Percentiles rank a stretch among this genome's conserved stretches.
phyloP scores from a whole-genome alignment of 768 basidiomycete genomes.

The Epithele typhae region DNA sequence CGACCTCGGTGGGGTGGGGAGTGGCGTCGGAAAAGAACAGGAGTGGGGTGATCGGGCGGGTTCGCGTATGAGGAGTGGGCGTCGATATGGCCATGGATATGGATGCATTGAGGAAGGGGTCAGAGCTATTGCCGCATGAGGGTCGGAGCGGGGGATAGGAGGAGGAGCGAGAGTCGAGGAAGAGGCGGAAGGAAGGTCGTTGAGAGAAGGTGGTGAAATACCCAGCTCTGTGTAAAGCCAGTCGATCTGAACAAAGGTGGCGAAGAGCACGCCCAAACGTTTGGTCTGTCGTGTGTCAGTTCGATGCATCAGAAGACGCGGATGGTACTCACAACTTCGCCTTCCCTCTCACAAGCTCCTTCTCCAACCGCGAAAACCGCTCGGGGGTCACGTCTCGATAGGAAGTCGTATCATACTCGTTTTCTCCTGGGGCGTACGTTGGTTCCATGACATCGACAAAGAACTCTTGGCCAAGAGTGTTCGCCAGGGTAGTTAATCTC shows the following conservation, averaged over 20 bases:
- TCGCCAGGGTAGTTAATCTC: constrained; percentile 55
- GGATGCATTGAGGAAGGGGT: constrained; percentile 34
- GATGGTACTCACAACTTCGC: constrained; percentile 65
- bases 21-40: constrained; percentile 22
- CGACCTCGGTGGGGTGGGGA: constrained; percentile 28
- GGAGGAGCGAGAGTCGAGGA: constrained; percentile 28
- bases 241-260: constrained; percentile 70
- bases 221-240: constrained; percentile 83
- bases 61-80: constrained; percentile 30
- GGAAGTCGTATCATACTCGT: constrained; percentile 33
- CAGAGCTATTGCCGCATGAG: constrained; percentile 27
- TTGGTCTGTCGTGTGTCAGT: constrained; percentile 43
- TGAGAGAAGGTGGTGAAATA: constrained; percentile 54
- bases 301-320: neutral
- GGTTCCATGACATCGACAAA: constrained; percentile 57
- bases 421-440: constrained; percentile 38
- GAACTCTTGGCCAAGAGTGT: constrained; percentile 58
- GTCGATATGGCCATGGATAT: constrained; percentile 28
- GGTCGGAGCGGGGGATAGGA: constrained; percentile 29
- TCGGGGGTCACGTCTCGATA: constrained; percentile 76
- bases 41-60: constrained; percentile 34
- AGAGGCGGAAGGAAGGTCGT: constrained; percentile 36
- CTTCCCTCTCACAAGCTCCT: constrained; percentile 80
- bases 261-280: constrained; percentile 59
- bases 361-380: constrained; percentile 74